Conservation (phyloP, 2,329 filamentous ascomycete species). For the Arthrobotrys megalospora region DNA sequence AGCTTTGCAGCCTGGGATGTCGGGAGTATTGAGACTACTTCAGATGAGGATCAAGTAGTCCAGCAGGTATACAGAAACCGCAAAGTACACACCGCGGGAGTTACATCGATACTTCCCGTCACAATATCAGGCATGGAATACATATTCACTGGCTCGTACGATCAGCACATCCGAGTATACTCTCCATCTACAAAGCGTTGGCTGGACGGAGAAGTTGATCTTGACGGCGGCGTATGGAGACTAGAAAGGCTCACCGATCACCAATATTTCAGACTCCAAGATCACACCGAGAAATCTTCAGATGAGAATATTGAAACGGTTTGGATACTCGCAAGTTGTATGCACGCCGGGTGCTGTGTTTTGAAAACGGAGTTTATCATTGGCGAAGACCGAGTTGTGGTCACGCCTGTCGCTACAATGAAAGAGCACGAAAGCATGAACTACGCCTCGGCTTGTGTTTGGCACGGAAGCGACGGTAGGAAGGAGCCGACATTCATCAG, state of each 20-base stretch:
- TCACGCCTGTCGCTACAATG: constrained; percentile 77
- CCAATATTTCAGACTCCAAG: constrained; percentile 58
- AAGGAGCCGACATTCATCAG: constrained; percentile 51
- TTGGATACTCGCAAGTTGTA: constrained; percentile 86
- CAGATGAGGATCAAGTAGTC: constrained; percentile 2
- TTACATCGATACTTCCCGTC: constrained; percentile 55
- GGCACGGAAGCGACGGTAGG: constrained; percentile 27
- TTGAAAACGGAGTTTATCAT: constrained; percentile 71
- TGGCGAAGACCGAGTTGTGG: constrained; percentile 71
- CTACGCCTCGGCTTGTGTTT: constrained; percentile 81
- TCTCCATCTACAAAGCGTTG: constrained; percentile 68
- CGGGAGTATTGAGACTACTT: not conserved
- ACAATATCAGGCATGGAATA: constrained; percentile 29
- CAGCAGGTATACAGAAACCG: constrained; percentile 28
- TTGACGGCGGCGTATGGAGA: constrained; percentile 90
- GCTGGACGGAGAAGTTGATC: constrained; percentile 75
- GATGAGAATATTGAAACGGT: constrained; percentile 61
- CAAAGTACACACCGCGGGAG: constrained; percentile 42
- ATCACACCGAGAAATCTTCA: not conserved
- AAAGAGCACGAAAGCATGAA: constrained; percentile 95
- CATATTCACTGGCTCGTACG: constrained; percentile 89
- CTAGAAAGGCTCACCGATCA: constrained; percentile 71
- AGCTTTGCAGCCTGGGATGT: constrained; percentile 55
- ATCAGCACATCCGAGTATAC: constrained; percentile 83
- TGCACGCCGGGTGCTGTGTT: constrained; percentile 88